phyloP scores from a whole-genome alignment of 805 yeast genomes.

The Schwanniomyces vanrijiae region DNA sequence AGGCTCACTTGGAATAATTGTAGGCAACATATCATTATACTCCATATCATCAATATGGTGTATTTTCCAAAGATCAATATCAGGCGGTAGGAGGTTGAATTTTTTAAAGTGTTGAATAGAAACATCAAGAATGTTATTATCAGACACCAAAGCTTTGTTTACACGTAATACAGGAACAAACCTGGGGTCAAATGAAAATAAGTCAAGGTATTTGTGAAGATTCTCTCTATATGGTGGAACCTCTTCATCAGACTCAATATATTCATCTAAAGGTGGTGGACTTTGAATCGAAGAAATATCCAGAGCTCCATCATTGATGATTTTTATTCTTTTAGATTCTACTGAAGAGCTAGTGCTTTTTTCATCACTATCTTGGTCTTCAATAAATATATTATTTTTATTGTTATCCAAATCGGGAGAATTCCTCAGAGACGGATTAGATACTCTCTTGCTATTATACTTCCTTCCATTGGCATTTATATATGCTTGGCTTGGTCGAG shows the following conservation, averaged over 20 bases:
- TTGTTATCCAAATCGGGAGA: background rate
- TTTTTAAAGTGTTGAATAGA: conserved; percentile 18
- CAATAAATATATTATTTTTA: background rate
- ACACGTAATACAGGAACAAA: conserved; percentile 24
- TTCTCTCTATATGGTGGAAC: conserved; percentile 25
- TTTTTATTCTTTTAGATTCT: background rate
- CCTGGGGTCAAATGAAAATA: conserved; percentile 27
- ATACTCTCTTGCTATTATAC: background rate
- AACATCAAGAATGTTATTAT: conserved; percentile 6
- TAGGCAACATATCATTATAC: conserved; percentile 23
- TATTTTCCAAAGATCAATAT: conserved; percentile 24
- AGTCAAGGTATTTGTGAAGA: conserved; percentile 23
- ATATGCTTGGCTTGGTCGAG: background rate
- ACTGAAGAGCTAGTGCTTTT: too few species aligned
- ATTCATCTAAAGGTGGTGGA: conserved; percentile 9
- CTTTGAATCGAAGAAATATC: background rate
- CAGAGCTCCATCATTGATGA: background rate
- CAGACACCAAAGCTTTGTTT: conserved; percentile 17
- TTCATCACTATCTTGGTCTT: too few species aligned
- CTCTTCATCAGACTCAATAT: conserved; percentile 11
- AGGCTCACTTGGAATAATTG: conserved; percentile 6
- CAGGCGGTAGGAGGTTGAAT: conserved; percentile 21
- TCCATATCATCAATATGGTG: conserved; percentile 27
- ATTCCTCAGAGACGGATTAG: background rate
- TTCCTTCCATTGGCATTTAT: background rate